Base-by-base conservation (phyloP, 495 filamentous ascomycete genomes). In the Daldinia concentrica region DNA sequence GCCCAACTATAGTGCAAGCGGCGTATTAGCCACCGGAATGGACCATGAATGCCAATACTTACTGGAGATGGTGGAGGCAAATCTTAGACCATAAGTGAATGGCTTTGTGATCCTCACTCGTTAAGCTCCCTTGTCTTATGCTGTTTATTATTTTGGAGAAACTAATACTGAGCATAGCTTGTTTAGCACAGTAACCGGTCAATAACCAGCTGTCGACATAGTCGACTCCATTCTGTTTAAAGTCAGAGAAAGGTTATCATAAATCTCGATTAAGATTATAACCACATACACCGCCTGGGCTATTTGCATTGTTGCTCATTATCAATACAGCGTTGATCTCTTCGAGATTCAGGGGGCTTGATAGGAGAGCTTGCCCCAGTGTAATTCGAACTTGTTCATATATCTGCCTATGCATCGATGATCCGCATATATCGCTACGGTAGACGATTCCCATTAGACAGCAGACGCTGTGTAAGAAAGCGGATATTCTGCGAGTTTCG, bases 191-290 rank as follows among this genome's bases (percentile, higher is more conserved):
- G 30, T 76, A 76, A 7, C 76, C 74, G 6, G 68, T 76, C 64
- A 78, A 64, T 19, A 78, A 57, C 76, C 76, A 78, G 39, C 76
- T 78, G 39, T 78, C 76, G 26, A 78, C 65, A 36, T 78, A 78
- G 56, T 78, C 76, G n/a, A 57, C 61, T 12, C 74, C 74, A 39
- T 73, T 70, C 76, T 78, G 55, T 32, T 34, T 17, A 3, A 24
- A 54, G 55, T 74, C n/a, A 74, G 54, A 24, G 27, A 30, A 17
- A 7, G 8, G 24, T 7, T 51, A 54, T 32, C 11, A 39, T 19
- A 29, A 0, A 17, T 32, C 39, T 9, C 8, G 19, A 51, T 5
- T 22, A n/a, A 29, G 11, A 32, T 24, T 15, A 15, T n/a, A 5
- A 7, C 6, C 27, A 57, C 75, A 56, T 55, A 77, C 75, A 50